Evolutionary conservation across 306 rosid genomes (phyloP), one percentile per base, ranked within the genome.

Genomic region (Morella rubra): DNA sequence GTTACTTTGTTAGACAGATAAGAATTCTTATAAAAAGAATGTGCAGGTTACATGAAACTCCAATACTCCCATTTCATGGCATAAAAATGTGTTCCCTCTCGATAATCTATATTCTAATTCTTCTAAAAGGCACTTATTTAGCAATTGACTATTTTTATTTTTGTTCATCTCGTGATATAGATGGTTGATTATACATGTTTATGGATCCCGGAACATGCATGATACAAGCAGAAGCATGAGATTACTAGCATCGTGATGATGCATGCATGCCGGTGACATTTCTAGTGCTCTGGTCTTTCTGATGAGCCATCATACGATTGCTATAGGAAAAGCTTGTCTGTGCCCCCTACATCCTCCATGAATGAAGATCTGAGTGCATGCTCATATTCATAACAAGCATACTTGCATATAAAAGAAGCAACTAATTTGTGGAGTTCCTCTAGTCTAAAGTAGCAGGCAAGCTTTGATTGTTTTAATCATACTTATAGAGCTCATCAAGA

Each of bases 1-100:
- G 89, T 86, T 69, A 5, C 20, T 76, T 76, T 75, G 73, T 66
- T 71, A 51, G 77, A 75, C 22, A 24, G 16, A 42, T 42, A 55
- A 69, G 49, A 72, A 77, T 1, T 66, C 51, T 73, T 72, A 42
- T 66, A 42, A 61, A 61, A 44, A 61, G 19, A 61, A 61, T 27
- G 12, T 27, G 67, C 13, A 58, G 11, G 61, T 7, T 19, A 19
- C 61, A 55, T 16, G 61, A 10, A 55, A 55, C 61, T n/a, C 61
- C 61, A 55, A 55, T 55, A 55, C 24, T 19, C 32, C 15, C 42
- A 24, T 59, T 40, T 9, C 37, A 27, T 11, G 41, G 65, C 37
- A 20, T 37, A 59, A 27, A n/a, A 27, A 27, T 27, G 32, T 27
- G 32, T 27, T 27, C 32, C 32, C 32, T 27, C 32, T 27, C 32